A percentile compares a stretch with the other conserved stretches of the same genome.
Evolutionary conservation across 2,329 filamentous ascomycete species (phyloP).

Genomic region (Aspergillus calidoustus): DNA sequence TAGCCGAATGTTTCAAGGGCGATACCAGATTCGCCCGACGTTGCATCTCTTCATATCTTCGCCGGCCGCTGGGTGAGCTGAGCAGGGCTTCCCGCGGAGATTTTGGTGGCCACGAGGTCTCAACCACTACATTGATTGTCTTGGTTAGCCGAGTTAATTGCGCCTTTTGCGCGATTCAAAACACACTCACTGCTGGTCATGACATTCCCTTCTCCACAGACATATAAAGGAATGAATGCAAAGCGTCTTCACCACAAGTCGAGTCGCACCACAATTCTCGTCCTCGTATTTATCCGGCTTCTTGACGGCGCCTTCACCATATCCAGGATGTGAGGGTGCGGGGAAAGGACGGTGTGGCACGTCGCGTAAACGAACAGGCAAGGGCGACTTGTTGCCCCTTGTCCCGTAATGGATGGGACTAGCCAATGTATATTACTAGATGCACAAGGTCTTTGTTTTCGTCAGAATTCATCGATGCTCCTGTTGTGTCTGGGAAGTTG

Average conservation of each 20-base stretch:
- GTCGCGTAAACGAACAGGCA: constrained; percentile 9
- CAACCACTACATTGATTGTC: constrained; percentile 38
- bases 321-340: constrained; percentile 17
- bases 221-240: not conserved
- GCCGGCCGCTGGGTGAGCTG: constrained; percentile 77
- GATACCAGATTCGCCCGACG: constrained; percentile 73
- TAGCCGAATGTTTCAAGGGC: constrained; percentile 59
- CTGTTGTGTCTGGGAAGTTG: not conserved
- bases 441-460: constrained; percentile 2
- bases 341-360: constrained; percentile 15
- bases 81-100: constrained; percentile 66
- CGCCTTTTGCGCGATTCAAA: not conserved
- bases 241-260: not conserved
- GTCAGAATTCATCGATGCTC: not conserved
- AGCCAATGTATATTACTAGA: not conserved
- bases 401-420: not conserved
- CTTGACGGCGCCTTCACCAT: constrained; percentile 18
- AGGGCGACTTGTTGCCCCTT: not conserved
- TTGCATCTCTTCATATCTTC: constrained; percentile 71
- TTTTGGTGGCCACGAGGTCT: constrained; percentile 64
- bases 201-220: not conserved
- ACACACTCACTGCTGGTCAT: constrained; percentile 32
- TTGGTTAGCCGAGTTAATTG: constrained; percentile 9
- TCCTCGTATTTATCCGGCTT: not conserved
- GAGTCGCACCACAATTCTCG: constrained; percentile 2